These are phyloP conservation scores for Plasmodium yoelii DNA, from an alignment of 169 alveolate species.

Conservation along the genomic window DNA sequence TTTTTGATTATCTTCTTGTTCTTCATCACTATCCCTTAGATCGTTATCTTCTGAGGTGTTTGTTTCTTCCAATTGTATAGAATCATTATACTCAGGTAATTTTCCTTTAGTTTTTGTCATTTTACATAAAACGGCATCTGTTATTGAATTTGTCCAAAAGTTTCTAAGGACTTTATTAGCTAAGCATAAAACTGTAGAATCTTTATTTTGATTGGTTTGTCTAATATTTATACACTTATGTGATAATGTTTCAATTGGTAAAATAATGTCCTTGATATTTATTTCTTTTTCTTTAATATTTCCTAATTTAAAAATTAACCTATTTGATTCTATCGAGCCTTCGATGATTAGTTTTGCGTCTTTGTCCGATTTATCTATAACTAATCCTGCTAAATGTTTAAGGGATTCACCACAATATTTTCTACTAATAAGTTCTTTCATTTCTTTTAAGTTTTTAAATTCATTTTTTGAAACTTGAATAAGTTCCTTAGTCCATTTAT, in stretches of 20 bases:
- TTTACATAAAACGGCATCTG: slow-evolving; percentile 70
- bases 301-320: slow-evolving; percentile 46
- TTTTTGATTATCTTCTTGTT: slow-evolving; percentile 8
- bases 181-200: slow-evolving; percentile 56
- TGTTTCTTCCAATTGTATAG: slow-evolving; percentile 7
- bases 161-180: slow-evolving; percentile 65
- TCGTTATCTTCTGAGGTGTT: background rate
- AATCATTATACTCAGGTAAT: slow-evolving; percentile 55
- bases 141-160: slow-evolving; percentile 69
- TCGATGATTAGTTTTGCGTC: slow-evolving; percentile 71
- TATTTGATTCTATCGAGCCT: slow-evolving; percentile 69
- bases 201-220: slow-evolving; percentile 23
- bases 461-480: slow-evolving; percentile 53
- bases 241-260: slow-evolving; percentile 83
- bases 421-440: slow-evolving; percentile 35
- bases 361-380: slow-evolving; percentile 66
- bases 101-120: slow-evolving; percentile 62
- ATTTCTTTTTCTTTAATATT: slow-evolving; percentile 78
- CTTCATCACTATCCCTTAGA: slow-evolving; percentile 4
- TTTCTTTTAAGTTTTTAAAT: slow-evolving; percentile 32
- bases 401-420: slow-evolving; percentile 69
- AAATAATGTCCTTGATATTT: slow-evolving; percentile 77
- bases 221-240: slow-evolving; percentile 84
- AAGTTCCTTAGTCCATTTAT: slow-evolving; percentile 69
- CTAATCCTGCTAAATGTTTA: slow-evolving; percentile 65